A percentile compares a stretch with the other conserved stretches of the same genome.
phyloP scores from a whole-genome alignment of 2,329 filamentous ascomycete genomes.

The Cercospora sp. region DNA sequence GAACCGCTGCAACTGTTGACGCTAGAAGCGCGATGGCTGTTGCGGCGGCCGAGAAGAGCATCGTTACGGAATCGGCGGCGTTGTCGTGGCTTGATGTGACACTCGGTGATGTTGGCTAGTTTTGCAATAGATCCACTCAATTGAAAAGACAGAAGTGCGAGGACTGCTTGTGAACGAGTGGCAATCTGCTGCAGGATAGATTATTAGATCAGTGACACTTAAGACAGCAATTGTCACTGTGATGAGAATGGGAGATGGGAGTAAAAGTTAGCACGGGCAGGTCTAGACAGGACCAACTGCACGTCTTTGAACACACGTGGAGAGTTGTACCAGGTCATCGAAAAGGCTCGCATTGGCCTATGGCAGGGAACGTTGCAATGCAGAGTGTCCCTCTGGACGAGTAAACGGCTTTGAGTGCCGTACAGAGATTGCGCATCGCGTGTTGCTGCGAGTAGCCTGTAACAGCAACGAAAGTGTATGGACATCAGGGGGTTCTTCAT shows the following conservation, averaged over 20 bases:
- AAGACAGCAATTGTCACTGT: neutral
- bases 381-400: neutral
- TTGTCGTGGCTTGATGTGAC: neutral
- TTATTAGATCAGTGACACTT: neutral
- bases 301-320: neutral
- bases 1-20: neutral
- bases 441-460: neutral
- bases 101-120: neutral
- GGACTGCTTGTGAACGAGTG: neutral
- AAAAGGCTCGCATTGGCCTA: neutral
- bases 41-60: constrained; percentile 10
- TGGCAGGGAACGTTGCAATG: neutral
- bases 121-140: neutral
- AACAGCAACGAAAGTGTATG: neutral
- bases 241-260: neutral
- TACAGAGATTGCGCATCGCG: neutral
- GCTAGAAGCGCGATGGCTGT: constrained; percentile 10
- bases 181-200: neutral
- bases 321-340: neutral
- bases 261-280: neutral
- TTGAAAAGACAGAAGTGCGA: neutral
- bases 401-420: neutral
- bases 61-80: neutral
- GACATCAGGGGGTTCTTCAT: neutral
- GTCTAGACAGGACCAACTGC: neutral